These are phyloP conservation scores for Pelargonium citronellum DNA, from an alignment of 441 rosid genomes.

Conservation along the genomic window DNA sequence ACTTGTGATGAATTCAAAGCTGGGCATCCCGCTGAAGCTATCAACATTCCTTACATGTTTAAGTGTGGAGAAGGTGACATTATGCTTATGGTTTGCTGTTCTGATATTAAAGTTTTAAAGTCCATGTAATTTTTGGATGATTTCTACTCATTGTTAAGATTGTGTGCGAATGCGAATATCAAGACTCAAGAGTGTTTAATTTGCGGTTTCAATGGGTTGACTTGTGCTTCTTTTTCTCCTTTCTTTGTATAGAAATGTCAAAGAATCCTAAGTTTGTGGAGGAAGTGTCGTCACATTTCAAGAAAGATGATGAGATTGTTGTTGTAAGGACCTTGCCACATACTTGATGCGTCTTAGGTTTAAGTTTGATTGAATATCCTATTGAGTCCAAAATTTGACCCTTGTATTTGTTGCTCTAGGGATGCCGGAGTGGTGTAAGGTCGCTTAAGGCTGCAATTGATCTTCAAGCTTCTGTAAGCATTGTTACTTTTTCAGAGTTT, in stretches of 20 bases:
- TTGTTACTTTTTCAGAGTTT: background rate
- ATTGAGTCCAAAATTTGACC: background rate
- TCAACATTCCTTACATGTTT: slow-evolving; percentile 33
- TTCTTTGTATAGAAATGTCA: slow-evolving; percentile 22
- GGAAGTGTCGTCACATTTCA: slow-evolving; percentile 27
- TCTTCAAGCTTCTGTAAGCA: slow-evolving; percentile 34
- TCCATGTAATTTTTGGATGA: background rate
- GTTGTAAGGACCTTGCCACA: slow-evolving; percentile 14
- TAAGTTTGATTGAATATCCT: background rate
- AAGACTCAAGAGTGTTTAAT: too few species aligned
- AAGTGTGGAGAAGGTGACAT: slow-evolving; percentile 22
- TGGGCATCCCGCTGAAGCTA: slow-evolving; percentile 34
- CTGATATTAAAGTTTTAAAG: background rate
- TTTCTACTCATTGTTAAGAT: too few species aligned
- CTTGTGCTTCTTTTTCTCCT: background rate
- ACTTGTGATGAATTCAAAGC: slow-evolving; percentile 32
- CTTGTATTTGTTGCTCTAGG: slow-evolving; percentile 20
- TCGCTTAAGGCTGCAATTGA: slow-evolving; percentile 34
- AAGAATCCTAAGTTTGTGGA: slow-evolving; percentile 29
- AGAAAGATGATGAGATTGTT: slow-evolving; percentile 22
- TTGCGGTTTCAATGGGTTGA: background rate
- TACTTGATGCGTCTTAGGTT: background rate
- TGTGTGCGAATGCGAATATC: background rate
- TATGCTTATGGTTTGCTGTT: background rate
- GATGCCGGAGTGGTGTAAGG: slow-evolving; percentile 35